Base-by-base conservation (phyloP, 2,329 filamentous ascomycete species). In the Pseudogymnoascus sp. region DNA sequence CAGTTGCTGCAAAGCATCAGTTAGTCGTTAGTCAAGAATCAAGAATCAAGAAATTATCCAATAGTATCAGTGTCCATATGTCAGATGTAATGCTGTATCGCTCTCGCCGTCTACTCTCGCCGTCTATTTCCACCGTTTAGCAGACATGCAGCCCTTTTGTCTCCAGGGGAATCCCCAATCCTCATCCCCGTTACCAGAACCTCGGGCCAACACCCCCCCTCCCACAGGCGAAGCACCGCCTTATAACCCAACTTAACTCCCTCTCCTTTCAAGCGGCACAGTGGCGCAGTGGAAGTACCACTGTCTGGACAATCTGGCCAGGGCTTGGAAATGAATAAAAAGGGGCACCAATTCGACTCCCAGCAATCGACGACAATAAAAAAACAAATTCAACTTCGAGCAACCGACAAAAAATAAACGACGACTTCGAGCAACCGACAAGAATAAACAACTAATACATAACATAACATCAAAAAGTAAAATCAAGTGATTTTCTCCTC, bases 171-270 rank as follows among this genome's bases (percentile, higher is more conserved):
- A 31, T 31, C 25, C 46, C 43, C 43, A 53, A 16, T 1, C 43
- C 8, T 16, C 7, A 53, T 14, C 14, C 43, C 25, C 46, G 12
- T 23, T 7, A n/a, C 43, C 23, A 31, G 14, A 31, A 18, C 46
- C 46, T 16, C 25, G 34, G 46, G 46, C 46, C 46, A 53, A 53
- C 23, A n/a, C 25, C 23, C 23, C 25, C 43, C 3, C 28, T 8
- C n/a, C 38, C 38, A 42, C 25, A 53, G 46, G 25, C 46, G 46
- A 53, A 53, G 46, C 46, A 53, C 46, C 46, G 25, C 46, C 18
- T 5, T 53, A 53, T 53, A 53, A 53, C 25, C 25, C n/a, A 31
- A 18, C 46, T 31, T 53, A 31, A 31, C n/a, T 31, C 46, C 25
- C 12, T 4, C 1, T 9, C 25, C 14, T 18, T 16, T 8, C 25